Conservation (phyloP, 2,329 filamentous ascomycete genomes). For the Dactylella cylindrospora region DNA sequence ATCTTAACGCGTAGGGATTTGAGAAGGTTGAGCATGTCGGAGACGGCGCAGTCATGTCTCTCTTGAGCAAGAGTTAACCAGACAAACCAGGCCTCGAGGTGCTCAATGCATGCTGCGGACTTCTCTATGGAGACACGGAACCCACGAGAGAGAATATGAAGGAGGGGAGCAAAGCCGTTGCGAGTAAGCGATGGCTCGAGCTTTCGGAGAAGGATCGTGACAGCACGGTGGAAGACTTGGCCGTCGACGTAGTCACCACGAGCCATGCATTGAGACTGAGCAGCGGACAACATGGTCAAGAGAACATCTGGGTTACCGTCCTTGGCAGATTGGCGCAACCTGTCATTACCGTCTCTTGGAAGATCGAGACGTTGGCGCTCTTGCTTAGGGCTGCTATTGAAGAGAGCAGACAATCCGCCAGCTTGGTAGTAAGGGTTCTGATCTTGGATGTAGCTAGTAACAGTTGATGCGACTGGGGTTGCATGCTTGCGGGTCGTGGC, state of each 20-base stretch:
- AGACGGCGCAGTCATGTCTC: conserved; percentile 71
- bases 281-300: conserved; percentile 73
- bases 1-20: conserved; percentile 87
- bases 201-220: conserved; percentile 67
- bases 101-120: conserved; percentile 71
- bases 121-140: conserved; percentile 69
- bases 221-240: conserved; percentile 80
- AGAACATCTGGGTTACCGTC: conserved; percentile 56
- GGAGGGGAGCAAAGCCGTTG: conserved; percentile 69
- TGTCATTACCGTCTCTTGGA: conserved; percentile 28
- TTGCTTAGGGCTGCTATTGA: conserved; percentile 32
- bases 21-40: conserved; percentile 72
- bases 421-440: conserved; percentile 37
- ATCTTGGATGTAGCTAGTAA: conserved; percentile 45
- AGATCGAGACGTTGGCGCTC: conserved; percentile 43
- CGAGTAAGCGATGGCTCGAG: conserved; percentile 65
- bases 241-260: conserved; percentile 80
- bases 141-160: conserved; percentile 72
- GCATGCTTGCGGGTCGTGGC: conserved; percentile 41
- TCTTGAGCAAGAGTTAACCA: conserved; percentile 82
- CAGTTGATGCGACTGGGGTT: conserved; percentile 38
- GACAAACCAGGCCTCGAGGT: conserved; percentile 78
- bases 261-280: conserved; percentile 73
- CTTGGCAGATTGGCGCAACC: conserved; percentile 23
- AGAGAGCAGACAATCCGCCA: conserved; percentile 40